Percentiles rank a stretch among this genome's conserved stretches.
Evolutionary conservation across 2,329 filamentous ascomycete genomes (phyloP).

Genomic region (Dryadomyces quercus-mongolicae): DNA sequence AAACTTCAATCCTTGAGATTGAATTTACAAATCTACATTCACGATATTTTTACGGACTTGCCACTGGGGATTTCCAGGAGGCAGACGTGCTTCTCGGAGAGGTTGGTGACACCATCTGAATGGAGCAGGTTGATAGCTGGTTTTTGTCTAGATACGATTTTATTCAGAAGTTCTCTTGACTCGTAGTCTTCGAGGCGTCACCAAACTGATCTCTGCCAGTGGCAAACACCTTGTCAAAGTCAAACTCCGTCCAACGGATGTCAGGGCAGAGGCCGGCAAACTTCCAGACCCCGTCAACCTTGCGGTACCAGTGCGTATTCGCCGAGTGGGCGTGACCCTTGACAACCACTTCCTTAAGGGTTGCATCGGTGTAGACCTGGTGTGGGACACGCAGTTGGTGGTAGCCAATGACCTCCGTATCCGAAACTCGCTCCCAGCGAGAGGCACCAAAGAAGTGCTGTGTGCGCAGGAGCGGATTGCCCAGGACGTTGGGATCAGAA

Average conservation of each 20-base stretch:
- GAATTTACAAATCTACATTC: too few relatives aligned
- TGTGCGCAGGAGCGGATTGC: slow-evolving; percentile 48
- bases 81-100: too few relatives aligned
- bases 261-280: slow-evolving; percentile 43
- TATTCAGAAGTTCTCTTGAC: background rate
- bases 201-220: slow-evolving; percentile 13
- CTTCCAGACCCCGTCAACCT: slow-evolving; percentile 48
- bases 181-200: background rate
- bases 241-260: slow-evolving; percentile 45
- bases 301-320: slow-evolving; percentile 45
- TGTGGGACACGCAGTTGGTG: slow-evolving; percentile 52
- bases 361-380: slow-evolving; percentile 41
- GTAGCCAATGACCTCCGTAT: slow-evolving; percentile 46
- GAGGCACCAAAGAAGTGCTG: slow-evolving; percentile 52
- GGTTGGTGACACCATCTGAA: too few relatives aligned
- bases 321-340: slow-evolving; percentile 49
- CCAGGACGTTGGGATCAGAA: slow-evolving; percentile 42
- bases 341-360: slow-evolving; percentile 29
- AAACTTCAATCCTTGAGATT: too few relatives aligned
- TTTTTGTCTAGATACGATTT: too few relatives aligned
- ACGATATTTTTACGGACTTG: too few relatives aligned
- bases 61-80: too few relatives aligned
- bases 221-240: slow-evolving; percentile 27
- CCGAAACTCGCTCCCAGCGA: slow-evolving; percentile 44
- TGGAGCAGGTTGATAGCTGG: too few relatives aligned